Evolutionary conservation across 768 basidiomycete genomes (phyloP).

Genomic region (Lactarius hengduanensis): DNA sequence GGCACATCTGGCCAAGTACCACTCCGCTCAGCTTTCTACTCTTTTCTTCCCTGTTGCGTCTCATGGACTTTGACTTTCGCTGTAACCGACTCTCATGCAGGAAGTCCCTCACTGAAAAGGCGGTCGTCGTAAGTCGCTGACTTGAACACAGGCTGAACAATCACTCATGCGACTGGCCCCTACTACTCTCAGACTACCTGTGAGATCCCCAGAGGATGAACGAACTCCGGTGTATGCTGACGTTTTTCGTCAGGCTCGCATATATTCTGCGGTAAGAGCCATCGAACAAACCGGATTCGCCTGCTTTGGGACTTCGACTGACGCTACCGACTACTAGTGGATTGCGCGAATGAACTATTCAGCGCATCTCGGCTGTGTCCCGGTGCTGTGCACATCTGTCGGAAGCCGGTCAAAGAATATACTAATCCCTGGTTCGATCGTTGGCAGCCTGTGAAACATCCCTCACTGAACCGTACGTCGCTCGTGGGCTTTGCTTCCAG

Average conservation of each 20-base stretch:
- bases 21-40: neutral
- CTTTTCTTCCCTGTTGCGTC: neutral
- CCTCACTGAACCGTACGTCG: constrained; percentile 69
- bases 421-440: neutral
- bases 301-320: neutral
- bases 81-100: constrained; percentile 82
- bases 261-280: constrained; percentile 68
- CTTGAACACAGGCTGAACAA: neutral
- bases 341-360: constrained; percentile 84
- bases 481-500: constrained; percentile 12
- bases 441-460: constrained; percentile 75
- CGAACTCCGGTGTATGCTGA: neutral
- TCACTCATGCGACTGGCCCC: constrained; percentile 28
- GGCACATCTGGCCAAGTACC: neutral
- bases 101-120: constrained; percentile 65
- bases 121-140: constrained; percentile 66
- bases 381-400: constrained; percentile 41
- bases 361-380: constrained; percentile 76
- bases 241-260: constrained; percentile 60
- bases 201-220: constrained; percentile 33
- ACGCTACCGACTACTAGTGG: constrained; percentile 45
- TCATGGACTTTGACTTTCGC: constrained; percentile 74
- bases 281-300: neutral
- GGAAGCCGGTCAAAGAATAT: constrained; percentile 11
- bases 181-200: constrained; percentile 51